These are phyloP conservation scores for Sclerotiophoma versabilis DNA, from an alignment of 2,329 filamentous ascomycete genomes.

Conservation along the genomic window DNA sequence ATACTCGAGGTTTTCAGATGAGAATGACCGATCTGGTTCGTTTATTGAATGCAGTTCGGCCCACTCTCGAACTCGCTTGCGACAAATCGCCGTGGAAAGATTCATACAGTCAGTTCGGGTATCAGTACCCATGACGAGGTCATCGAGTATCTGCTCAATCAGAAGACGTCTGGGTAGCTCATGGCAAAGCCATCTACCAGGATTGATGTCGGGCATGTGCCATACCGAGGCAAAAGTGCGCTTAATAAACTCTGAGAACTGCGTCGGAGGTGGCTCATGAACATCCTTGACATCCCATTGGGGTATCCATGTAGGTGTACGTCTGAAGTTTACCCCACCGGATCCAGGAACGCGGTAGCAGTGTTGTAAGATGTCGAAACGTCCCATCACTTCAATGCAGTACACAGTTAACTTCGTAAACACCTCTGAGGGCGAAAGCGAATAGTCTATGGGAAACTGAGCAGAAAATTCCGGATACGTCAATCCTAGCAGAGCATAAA, in stretches of 20 bases:
- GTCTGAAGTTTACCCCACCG: not conserved
- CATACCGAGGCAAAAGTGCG: not conserved
- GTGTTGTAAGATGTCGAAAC: not conserved
- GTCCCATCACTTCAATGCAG: not conserved
- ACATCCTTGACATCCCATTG: not conserved
- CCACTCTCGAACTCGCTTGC: not conserved
- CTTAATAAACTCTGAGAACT: not conserved
- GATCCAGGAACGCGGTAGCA: not conserved
- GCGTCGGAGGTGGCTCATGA: not conserved
- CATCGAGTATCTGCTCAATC: not conserved
- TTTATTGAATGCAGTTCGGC: not conserved
- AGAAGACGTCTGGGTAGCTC: not conserved
- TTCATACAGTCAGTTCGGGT: not conserved
- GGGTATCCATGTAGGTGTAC: not conserved
- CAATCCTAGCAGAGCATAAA: slow-evolving; percentile 19
- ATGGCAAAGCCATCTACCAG: not conserved
- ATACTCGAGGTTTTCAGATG: not conserved
- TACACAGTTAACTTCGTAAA: not conserved
- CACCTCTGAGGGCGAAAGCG: not conserved
- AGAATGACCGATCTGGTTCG: not conserved
- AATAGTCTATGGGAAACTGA: not conserved
- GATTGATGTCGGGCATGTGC: not conserved
- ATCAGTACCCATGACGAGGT: not conserved
- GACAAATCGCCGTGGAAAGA: not conserved
- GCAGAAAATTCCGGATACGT: not conserved